Evolutionary conservation across 345 rosid genomes (phyloP), one percentile per base, ranked within the genome.

Genomic region (Microcos paniculata): DNA sequence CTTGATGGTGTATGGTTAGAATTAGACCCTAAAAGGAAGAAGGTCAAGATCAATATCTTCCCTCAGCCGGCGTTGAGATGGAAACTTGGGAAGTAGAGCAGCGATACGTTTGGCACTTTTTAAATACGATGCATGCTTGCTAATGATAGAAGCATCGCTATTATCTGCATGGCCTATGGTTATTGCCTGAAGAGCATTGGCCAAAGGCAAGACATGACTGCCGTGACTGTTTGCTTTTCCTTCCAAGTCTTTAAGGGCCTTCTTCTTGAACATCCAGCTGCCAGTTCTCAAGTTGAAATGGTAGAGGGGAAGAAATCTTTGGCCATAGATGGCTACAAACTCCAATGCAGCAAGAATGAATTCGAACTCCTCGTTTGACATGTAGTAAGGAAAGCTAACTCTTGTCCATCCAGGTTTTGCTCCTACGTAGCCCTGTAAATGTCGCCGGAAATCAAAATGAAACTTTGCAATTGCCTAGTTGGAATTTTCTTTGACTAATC

Each of bases 311-410:
- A 87, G 90, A 80, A 88, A 87, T 30, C 88, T 33, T 61, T 88
- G 90, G 21, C 90, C 92, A 18, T 83, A 85, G 24, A 61, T 30
- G 10, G 90, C 86, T 15, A 78, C 38, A 43, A 88, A 90, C 65
- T 90, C 90, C n/a, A 87, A 0, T 4, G 92, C 85, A 1, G 85
- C 80, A 0, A 88, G 72, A 30, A 87, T 83, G 81, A 82, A 90
- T 72, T 90, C 87, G 5, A 87, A 86, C 61, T 87, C 90, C 76
- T 85, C 85, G 0, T 56, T 69, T 0, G 87, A 78, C 88, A 87
- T 87, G 82, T 88, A 88, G 85, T 88, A 88, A 3, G 92, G 90
- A 74, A 90, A 88, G 86, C 92, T 89, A 35, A 90, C 63, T 78
- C 94, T 81, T 42, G 94, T 82, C 91, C 92, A 86, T 24, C 92